These are phyloP conservation scores for Acer saccharum DNA, from an alignment of 345 rosid genomes.

Conservation along the genomic window DNA sequence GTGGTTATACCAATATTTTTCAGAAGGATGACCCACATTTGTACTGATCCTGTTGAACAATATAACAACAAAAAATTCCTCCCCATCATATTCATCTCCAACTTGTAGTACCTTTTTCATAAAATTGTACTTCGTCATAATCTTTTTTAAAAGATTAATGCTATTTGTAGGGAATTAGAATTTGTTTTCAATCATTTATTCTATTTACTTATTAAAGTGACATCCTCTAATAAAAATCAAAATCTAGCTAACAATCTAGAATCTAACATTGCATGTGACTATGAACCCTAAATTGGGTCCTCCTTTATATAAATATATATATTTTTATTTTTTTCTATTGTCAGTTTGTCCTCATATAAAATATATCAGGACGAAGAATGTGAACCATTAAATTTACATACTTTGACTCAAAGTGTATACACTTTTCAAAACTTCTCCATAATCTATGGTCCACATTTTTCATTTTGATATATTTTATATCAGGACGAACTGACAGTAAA, in stretches of 20 bases:
- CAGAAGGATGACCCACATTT: constrained; percentile 3
- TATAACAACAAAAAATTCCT: neutral
- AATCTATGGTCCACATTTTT: no score
- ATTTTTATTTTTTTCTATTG: no score
- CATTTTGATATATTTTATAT: no score
- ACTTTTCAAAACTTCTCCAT: no score
- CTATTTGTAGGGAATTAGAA: neutral
- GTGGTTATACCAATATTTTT: neutral
- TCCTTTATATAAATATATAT: neutral
- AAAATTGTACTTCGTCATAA: neutral
- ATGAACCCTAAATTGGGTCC: no score
- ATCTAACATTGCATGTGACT: constrained; percentile 12
- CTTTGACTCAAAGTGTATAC: no score
- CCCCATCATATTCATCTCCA: neutral
- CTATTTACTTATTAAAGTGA: neutral
- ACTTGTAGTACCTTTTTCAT: neutral
- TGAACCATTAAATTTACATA: no score
- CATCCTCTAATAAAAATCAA: neutral
- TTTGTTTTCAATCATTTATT: constrained; percentile 8
- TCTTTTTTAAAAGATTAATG: neutral
- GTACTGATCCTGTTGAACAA: neutral
- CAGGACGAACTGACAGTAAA: no score
- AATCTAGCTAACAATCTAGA: neutral
- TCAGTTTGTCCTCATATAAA: no score
- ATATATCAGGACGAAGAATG: no score